phyloP scores from a whole-genome alignment of 768 basidiomycete species.

The Kondoa subrosea region DNA sequence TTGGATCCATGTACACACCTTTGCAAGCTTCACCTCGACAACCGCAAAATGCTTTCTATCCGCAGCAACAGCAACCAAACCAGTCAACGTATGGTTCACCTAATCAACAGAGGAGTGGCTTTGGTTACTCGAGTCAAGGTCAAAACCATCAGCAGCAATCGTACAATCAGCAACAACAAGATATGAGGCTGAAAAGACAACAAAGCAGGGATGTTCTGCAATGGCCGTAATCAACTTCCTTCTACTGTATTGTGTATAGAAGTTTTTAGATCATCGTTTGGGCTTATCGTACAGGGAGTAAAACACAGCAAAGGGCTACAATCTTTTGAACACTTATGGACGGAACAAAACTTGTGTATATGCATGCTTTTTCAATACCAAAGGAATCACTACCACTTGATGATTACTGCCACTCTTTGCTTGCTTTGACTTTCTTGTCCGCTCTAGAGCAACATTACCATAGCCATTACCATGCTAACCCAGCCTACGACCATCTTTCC shows the following conservation, averaged over 20 bases:
- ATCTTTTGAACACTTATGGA: no score
- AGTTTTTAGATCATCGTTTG: no score
- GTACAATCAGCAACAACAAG: background rate
- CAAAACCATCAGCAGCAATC: background rate
- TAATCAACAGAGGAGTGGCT: background rate
- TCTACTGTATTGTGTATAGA: background rate
- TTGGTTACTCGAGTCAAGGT: background rate
- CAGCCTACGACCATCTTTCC: no score
- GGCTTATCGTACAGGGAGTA: no score
- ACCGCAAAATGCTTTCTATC: background rate
- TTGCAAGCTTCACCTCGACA: constrained; percentile 2
- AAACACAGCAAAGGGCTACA: no score
- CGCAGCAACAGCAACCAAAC: background rate
- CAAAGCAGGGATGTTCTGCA: background rate
- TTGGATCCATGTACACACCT: background rate
- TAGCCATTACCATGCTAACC: no score
- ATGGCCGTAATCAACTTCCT: background rate
- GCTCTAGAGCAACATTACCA: no score
- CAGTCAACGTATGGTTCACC: background rate
- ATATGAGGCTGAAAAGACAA: background rate
- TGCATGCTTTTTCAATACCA: no score
- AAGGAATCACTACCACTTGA: no score
- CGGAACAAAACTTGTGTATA: no score
- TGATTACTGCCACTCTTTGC: no score
- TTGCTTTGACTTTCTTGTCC: no score